Conservation (phyloP, 2,329 filamentous ascomycete species). For the Mollisia scopiformis region DNA sequence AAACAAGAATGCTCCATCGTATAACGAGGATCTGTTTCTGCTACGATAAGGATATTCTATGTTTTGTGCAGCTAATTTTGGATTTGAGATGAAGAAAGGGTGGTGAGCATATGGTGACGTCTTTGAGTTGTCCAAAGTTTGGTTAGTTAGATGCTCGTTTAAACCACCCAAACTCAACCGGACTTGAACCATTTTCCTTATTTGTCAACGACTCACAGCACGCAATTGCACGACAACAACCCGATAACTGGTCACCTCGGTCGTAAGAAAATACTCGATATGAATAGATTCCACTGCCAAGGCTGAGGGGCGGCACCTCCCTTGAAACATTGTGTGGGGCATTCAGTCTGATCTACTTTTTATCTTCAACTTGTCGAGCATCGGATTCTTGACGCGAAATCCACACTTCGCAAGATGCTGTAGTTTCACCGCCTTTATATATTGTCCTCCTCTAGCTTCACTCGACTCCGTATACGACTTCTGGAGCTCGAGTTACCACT, state of each 20-base stretch:
- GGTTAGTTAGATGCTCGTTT: neutral
- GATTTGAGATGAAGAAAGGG: neutral
- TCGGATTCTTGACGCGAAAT: neutral
- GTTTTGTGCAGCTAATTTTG: neutral
- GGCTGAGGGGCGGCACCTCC: neutral
- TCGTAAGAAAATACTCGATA: neutral
- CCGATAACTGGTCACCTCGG: neutral
- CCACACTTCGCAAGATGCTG: slow-evolving; percentile 4
- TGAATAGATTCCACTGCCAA: neutral
- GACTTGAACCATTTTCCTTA: neutral
- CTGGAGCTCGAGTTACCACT: neutral
- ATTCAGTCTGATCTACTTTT: neutral
- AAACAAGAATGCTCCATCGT: neutral
- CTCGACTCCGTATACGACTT: neutral
- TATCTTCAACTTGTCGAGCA: neutral
- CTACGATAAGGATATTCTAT: neutral
- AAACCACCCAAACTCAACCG: neutral
- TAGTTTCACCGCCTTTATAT: neutral
- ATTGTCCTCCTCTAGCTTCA: neutral
- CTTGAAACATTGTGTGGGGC: neutral
- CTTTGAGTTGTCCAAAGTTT: slow-evolving; percentile 1
- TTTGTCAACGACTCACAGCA: neutral
- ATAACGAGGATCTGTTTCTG: neutral
- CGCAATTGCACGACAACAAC: neutral
- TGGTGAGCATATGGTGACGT: slow-evolving; percentile 4